A percentile compares a stretch with the other conserved stretches of the same genome.
Evolutionary conservation across 1,284 basidiomycete genomes (phyloP).

Genomic region (Fomitiporia mediterranea): DNA sequence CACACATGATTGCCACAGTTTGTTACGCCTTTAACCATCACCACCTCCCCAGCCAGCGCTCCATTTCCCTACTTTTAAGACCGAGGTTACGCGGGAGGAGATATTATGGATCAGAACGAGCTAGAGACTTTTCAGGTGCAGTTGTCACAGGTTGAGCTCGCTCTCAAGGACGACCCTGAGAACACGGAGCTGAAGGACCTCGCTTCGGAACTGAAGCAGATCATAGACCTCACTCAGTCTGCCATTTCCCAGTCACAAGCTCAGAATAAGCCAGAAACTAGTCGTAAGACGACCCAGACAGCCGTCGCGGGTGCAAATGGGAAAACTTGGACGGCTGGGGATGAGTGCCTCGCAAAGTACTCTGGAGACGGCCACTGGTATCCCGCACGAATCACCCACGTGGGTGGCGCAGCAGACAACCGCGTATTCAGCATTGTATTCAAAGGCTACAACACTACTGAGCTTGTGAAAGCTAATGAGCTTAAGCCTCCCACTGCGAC

Average conservation of each 20-base stretch:
- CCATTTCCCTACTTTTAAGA: too few relatives aligned
- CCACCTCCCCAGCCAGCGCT: too few relatives aligned
- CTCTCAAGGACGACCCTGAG: constrained; percentile 77
- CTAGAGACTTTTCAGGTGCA: constrained; percentile 87
- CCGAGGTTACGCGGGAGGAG: too few relatives aligned
- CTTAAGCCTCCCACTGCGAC: constrained; percentile 62
- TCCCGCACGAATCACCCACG: constrained; percentile 84
- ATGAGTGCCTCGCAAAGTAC: constrained; percentile 92
- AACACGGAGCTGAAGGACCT: constrained; percentile 68
- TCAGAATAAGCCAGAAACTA: constrained; percentile 45
- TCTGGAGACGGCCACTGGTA: constrained; percentile 87
- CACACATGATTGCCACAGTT: too few relatives aligned
- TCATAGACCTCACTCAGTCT: constrained; percentile 82
- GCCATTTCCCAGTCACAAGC: constrained; percentile 65
- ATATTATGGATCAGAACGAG: constrained; percentile 76
- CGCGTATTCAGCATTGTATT: constrained; percentile 92
- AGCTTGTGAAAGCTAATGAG: constrained; percentile 73
- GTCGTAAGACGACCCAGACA: constrained; percentile 8
- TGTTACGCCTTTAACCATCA: too few relatives aligned
- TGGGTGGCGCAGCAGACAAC: constrained; percentile 82
- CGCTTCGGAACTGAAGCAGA: constrained; percentile 76
- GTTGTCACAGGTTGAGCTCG: constrained; percentile 85
- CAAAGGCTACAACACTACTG: constrained; percentile 94
- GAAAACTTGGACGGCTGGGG: constrained; percentile 72
- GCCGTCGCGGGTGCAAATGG: constrained; percentile 34